Percentiles rank a stretch among this genome's conserved stretches.
Conservation (phyloP, 2,329 filamentous ascomycete species). For the Zalaria sp. region DNA sequence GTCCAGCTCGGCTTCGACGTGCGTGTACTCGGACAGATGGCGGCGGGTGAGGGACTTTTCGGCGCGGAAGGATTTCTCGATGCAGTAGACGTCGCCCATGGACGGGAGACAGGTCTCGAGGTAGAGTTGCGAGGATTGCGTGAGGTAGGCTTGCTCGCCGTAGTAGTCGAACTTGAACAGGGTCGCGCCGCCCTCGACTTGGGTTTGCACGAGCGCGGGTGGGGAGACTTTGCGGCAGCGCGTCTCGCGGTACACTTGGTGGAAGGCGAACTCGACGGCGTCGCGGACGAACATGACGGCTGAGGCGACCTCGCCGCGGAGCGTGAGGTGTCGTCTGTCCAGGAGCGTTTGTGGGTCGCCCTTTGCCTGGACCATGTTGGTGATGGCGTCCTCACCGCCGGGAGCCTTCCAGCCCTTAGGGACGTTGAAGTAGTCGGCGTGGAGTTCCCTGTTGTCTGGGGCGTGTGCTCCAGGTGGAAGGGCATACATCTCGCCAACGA, state of each 20-base stretch:
- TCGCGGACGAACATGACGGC: conserved; percentile 78
- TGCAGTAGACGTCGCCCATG: conserved; percentile 90
- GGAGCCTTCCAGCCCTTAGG: conserved; percentile 51
- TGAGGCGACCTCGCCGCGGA: conserved; percentile 74
- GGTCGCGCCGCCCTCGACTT: conserved; percentile 84
- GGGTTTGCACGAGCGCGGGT: conserved; percentile 84
- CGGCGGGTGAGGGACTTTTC: conserved; percentile 91
- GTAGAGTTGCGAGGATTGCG: conserved; percentile 93
- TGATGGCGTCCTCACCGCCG: conserved; percentile 80
- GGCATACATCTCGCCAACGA: conserved; percentile 71
- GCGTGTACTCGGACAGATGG: conserved; percentile 91
- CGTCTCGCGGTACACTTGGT: conserved; percentile 61
- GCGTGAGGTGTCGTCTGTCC: conserved; percentile 70
- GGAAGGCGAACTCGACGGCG: conserved; percentile 67
- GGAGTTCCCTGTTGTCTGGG: conserved; percentile 72
- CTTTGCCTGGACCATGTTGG: conserved; percentile 61
- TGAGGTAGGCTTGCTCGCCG: conserved; percentile 79
- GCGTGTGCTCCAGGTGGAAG: conserved; percentile 67
- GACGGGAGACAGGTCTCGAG: conserved; percentile 87
- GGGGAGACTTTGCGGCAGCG: conserved; percentile 73
- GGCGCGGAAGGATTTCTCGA: conserved; percentile 96
- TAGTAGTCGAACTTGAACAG: conserved; percentile 87
- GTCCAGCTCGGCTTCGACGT: conserved; percentile 91
- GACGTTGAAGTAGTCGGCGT: conserved; percentile 77
- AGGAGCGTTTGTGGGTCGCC: conserved; percentile 60